phyloP scores from a whole-genome alignment of 495 filamentous ascomycete genomes.

The Penicillium dipodomyicola region DNA sequence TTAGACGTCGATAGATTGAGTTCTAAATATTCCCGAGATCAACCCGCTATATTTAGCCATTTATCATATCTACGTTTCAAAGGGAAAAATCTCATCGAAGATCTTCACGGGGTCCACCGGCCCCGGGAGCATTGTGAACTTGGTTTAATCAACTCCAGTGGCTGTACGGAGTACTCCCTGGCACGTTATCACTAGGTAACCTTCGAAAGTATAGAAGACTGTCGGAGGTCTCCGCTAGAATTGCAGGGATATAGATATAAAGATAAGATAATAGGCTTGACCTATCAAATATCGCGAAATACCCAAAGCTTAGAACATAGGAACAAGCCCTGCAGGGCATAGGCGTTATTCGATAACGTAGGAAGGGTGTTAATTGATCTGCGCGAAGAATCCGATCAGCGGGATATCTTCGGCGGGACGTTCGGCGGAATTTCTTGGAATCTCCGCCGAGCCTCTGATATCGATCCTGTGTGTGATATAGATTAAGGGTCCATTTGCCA shows the following conservation, averaged over 20 bases:
- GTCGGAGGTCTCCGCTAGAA: constrained; percentile 7
- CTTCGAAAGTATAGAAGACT: not conserved
- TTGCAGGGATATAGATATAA: not conserved
- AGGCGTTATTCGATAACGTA: not conserved
- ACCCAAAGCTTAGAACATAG: not conserved
- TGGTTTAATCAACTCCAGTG: no score
- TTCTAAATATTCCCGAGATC: constrained; percentile 8
- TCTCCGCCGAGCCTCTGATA: not conserved
- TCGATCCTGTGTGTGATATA: not conserved
- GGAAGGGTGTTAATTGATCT: not conserved
- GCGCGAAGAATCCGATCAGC: not conserved
- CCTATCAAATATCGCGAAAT: not conserved
- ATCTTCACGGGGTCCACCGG: constrained; percentile 8
- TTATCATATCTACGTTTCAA: constrained; percentile 8
- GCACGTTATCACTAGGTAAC: no score
- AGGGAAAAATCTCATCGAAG: constrained; percentile 11
- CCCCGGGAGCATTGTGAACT: no score
- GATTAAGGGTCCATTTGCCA: not conserved
- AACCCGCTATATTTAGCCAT: constrained; percentile 7
- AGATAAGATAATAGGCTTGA: not conserved
- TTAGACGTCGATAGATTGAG: not conserved
- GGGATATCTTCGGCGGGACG: not conserved
- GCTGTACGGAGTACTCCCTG: no score
- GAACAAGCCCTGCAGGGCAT: not conserved
- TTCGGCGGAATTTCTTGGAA: no score